A percentile compares a stretch with the other conserved stretches of the same genome.
Conservation (phyloP, 768 basidiomycete species). For the Candolleomyces efflorescens region DNA sequence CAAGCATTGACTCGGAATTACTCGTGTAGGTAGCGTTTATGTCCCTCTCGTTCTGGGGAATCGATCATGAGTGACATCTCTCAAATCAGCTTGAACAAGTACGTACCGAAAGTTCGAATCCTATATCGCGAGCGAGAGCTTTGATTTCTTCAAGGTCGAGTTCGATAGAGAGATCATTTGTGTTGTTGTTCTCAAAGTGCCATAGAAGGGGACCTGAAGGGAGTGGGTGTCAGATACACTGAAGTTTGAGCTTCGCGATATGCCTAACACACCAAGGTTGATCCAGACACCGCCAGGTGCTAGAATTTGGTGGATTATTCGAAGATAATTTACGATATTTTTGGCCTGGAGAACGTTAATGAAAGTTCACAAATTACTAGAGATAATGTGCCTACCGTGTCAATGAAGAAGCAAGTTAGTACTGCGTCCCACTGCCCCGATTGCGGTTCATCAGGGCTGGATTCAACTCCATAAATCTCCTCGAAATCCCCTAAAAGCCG, state of each 20-base stretch:
- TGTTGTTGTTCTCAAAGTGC: conserved; percentile 92
- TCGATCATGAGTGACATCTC: neutral
- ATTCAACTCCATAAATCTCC: conserved; percentile 75
- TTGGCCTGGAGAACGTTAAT: conserved; percentile 55
- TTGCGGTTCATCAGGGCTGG: conserved; percentile 58
- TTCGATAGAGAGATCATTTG: conserved; percentile 81
- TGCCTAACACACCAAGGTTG: conserved; percentile 60
- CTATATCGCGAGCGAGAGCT: conserved; percentile 61
- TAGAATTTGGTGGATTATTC: conserved; percentile 80
- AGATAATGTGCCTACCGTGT: conserved; percentile 57
- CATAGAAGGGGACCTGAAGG: conserved; percentile 81
- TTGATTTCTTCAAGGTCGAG: conserved; percentile 90
- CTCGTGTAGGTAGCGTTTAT: conserved; percentile 86
- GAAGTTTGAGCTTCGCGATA: no score
- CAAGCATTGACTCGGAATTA: conserved; percentile 75
- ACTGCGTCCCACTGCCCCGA: conserved; percentile 83
- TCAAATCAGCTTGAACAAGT: neutral
- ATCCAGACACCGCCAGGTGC: conserved; percentile 90
- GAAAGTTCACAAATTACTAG: neutral
- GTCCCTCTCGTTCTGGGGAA: conserved; percentile 65
- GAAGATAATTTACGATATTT: conserved; percentile 87
- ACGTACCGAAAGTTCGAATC: conserved; percentile 78
- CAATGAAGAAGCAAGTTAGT: conserved; percentile 95
- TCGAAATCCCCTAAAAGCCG: conserved; percentile 75
- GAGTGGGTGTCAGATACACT: neutral